Evolutionary conservation across 2,329 filamentous ascomycete genomes (phyloP), one percentile per base, ranked within the genome.

Genomic region (Passalora sequoiae): DNA sequence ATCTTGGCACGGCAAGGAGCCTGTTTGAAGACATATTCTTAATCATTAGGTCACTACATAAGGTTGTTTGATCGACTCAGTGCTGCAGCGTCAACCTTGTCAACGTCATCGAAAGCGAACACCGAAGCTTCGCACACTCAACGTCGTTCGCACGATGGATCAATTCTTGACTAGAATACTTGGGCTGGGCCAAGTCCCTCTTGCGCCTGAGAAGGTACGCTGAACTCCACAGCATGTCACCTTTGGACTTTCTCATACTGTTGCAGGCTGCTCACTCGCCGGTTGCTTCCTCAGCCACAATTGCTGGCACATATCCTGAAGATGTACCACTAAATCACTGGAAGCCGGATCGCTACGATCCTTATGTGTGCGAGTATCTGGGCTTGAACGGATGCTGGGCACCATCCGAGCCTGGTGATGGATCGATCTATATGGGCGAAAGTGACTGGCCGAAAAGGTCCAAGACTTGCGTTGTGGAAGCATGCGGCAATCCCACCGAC

Each of bases 381-480:
- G 56, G 56, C 19, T 38, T 46, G 17, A 58, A 58, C 32, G 48
- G 47, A 15, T 58, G 56, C 48, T 58, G 56, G 54, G 36, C 40
- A 9, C 53, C 54, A 4, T 52, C 49, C 6, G 41, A 53, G n/a
- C 30, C 44, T 6, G 32, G 43, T 13, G 50, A 54, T 29, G 54
- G 54, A 4, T 44, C 51, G 8, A 51, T 47, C 13, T 57, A 57
- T 44, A 44, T 44, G 12, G 49, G 54, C 28, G 44, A 49, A 15
- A 49, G 48, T 25, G 44, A 54, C 19, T 57, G 53, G 53, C 53
- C 51, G n/a, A 40, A 47, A 19, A 40, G 55, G 19, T 49, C 47
- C 20, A 57, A 47, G 39, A 57, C 48, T 6, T 58, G 56, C 37
- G 27, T 35, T 15, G 46, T 58, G 4, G 36, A 49, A 27, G 47